Evolutionary conservation across 352 stramenopile genomes (phyloP), one percentile per base, ranked within the genome.

Genomic region (Phytophthora pini): DNA sequence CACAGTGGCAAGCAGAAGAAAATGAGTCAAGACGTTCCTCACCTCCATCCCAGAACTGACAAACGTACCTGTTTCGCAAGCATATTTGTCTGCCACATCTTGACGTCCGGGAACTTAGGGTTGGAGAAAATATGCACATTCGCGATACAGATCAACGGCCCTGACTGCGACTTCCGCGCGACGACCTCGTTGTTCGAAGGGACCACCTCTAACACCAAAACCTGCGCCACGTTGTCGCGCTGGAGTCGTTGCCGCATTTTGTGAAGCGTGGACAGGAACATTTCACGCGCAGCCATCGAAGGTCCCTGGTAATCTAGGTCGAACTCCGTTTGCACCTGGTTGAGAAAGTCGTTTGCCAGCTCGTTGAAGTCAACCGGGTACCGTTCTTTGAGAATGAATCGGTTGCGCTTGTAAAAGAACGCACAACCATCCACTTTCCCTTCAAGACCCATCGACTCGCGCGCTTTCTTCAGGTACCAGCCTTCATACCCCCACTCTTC

Each of bases 121-220:
- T 99, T 98, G 46, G 93, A 98, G 70, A 99, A 99, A 26, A 99
- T 87, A 84, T 99, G 98, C 4, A 98, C 98, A 67, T 99, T 99
- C 1, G 95, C 84, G 57, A 99, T 88, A 71, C 96, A 99, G 10
- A 99, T 73, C 56, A 97, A 78, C 39, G 78, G 78, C 2, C 65
- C 89, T 22, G 69, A 82, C 48, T 79, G 77, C n/a, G 74, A 63
- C 55, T 83, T 88, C 26, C 80, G 69, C 13, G 72, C 65, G 63
- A 74, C 38, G 1, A 65, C 62, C 77, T 91, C 84, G 62, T 91
- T 77, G 55, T 76, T 91, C 17, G 88, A 41, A 27, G 96, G 92
- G 45, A 98, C 89, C 10, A 98, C 87, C 64, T 99, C 97, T 60
- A 99, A 78, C 12, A 99, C 93, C 17, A 97, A 89, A 60, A 99